These are phyloP conservation scores for Dendryphion nanum DNA, from an alignment of 2,329 filamentous ascomycete genomes.

Conservation along the genomic window DNA sequence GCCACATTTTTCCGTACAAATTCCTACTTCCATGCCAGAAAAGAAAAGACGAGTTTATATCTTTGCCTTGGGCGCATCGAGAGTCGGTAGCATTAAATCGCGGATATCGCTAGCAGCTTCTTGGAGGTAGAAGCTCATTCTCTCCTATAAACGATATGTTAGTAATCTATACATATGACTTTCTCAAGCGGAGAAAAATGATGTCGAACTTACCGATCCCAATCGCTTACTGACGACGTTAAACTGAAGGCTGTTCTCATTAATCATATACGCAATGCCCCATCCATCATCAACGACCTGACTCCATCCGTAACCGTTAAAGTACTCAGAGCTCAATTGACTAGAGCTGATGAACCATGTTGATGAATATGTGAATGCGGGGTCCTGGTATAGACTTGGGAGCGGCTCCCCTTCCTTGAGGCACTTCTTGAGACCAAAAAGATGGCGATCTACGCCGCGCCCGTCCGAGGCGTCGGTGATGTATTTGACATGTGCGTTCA, in stretches of 20 bases:
- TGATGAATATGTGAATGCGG: constrained; percentile 76
- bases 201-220: constrained; percentile 60
- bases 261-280: constrained; percentile 99
- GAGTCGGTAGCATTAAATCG: constrained; percentile 76
- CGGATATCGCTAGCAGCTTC: constrained; percentile 90
- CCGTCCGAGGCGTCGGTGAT: constrained; percentile 87
- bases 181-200: no score
- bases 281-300: constrained; percentile 96
- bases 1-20: no score
- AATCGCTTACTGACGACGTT: constrained; percentile 94
- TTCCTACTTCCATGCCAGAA: no score
- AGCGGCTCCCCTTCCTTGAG: constrained; percentile 76
- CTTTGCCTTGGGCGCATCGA: constrained; percentile 83
- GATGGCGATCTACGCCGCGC: constrained; percentile 89
- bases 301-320: constrained; percentile 98
- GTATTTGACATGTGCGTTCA: constrained; percentile 83
- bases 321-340: constrained; percentile 93
- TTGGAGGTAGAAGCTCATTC: constrained; percentile 94
- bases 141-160: no score
- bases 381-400: constrained; percentile 82
- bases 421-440: constrained; percentile 96
- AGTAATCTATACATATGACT: background rate
- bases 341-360: constrained; percentile 88
- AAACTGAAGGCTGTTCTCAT: constrained; percentile 98
- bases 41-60: no score